Conservation (phyloP, 1,139 yeast species). For the Candida freyschussii region DNA sequence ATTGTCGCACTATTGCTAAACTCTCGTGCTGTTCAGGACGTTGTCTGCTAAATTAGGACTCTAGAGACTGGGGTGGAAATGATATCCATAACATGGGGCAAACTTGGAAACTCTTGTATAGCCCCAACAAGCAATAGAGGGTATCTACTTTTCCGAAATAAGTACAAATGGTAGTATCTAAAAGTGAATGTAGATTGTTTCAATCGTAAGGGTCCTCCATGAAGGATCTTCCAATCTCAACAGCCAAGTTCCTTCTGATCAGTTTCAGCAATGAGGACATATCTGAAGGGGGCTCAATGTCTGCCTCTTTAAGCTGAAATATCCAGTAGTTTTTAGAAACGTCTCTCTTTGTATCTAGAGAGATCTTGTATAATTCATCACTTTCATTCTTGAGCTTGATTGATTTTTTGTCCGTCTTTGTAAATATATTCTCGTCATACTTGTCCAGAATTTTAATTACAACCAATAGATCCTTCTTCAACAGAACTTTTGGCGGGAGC, state of each 20-base stretch:
- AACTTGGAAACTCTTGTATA: too few species aligned
- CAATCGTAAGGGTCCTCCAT: constrained; percentile 15
- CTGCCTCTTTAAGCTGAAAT: constrained; percentile 13
- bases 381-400: constrained; percentile 16
- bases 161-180: too few species aligned
- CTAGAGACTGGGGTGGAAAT: too few species aligned
- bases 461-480: constrained; percentile 38
- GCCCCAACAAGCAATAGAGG: too few species aligned
- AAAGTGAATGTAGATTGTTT: too few species aligned
- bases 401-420: constrained; percentile 29
- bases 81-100: too few species aligned
- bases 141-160: too few species aligned
- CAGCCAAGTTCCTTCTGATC: constrained; percentile 23
- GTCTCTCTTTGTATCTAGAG: constrained; percentile 3
- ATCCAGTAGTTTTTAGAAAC: constrained; percentile 15
- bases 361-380: constrained; percentile 13
- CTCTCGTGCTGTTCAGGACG: constrained; percentile 95
- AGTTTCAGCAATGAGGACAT: constrained; percentile 12
- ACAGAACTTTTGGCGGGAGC: constrained; percentile 24
- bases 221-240: constrained; percentile 22
- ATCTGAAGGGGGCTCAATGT: constrained; percentile 17
- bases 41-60: constrained; percentile 67
- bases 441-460: constrained; percentile 46
- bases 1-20: constrained; percentile 95
- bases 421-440: constrained; percentile 34